Percentiles rank a stretch among this genome's conserved stretches.
Evolutionary conservation across 805 yeast species (phyloP).

Genomic region (Metschnikowia corniflorae): DNA sequence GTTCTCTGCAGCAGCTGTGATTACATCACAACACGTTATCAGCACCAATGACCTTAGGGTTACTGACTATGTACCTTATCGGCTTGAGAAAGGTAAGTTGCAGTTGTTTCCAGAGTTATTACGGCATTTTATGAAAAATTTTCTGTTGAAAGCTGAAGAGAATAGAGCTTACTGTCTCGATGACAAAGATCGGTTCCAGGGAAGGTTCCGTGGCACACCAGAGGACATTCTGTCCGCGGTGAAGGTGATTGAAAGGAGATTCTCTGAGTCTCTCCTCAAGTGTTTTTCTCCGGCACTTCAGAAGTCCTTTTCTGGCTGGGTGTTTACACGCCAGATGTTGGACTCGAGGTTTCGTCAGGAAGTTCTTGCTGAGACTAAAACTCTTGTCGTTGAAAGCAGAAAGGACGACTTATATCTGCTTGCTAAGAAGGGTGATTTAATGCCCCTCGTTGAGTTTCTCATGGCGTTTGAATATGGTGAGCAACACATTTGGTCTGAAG

Average conservation of each 20-base stretch:
- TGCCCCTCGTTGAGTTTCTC: background rate
- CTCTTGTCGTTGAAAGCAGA: background rate
- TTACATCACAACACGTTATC: background rate
- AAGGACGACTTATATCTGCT: background rate
- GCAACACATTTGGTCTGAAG: background rate
- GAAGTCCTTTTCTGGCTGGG: background rate
- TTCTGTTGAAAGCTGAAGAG: background rate
- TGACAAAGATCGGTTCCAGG: background rate
- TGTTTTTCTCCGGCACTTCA: slow-evolving; percentile 2
- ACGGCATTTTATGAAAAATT: slow-evolving; percentile 1
- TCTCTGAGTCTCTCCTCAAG: background rate
- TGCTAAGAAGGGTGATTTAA: background rate
- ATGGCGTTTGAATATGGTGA: slow-evolving; percentile 1
- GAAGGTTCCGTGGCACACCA: background rate
- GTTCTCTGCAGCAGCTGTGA: too few species aligned
- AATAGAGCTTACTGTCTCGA: slow-evolving; percentile 1
- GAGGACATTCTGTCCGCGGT: background rate
- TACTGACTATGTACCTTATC: slow-evolving; percentile 1
- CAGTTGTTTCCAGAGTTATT: slow-evolving; percentile 1
- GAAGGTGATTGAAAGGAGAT: background rate
- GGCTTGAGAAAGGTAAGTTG: slow-evolving; percentile 3
- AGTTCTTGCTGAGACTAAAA: background rate
- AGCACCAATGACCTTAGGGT: too few species aligned
- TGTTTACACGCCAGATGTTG: background rate
- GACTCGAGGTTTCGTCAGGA: background rate